Evolutionary conservation across 805 yeast species (phyloP).

Genomic region (Metschnikowia vanudenii): DNA sequence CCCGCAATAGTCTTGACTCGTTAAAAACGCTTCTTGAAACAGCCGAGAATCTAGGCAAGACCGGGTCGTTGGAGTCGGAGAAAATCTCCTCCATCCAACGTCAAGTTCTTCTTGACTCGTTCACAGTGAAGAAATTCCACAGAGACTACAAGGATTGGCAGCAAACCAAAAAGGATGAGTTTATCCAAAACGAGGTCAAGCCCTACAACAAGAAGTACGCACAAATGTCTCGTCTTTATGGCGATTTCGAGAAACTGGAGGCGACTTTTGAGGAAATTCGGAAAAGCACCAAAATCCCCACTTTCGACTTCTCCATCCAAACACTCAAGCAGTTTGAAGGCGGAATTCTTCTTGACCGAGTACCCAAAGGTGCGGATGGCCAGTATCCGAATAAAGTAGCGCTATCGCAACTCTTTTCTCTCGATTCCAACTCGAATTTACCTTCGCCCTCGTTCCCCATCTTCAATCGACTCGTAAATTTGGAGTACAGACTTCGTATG

Average conservation of each 20-base stretch:
- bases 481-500: conserved; percentile 34
- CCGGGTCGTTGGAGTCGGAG: neutral
- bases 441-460: conserved; percentile 30
- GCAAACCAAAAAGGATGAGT: conserved; percentile 16
- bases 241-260: conserved; percentile 23
- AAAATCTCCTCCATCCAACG: conserved; percentile 4
- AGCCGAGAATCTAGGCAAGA: conserved; percentile 1
- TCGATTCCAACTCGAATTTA: conserved; percentile 23
- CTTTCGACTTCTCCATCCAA: conserved; percentile 26
- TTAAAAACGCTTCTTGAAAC: conserved; percentile 6
- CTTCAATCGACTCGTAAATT: conserved; percentile 31
- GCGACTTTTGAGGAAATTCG: conserved; percentile 26
- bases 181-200: conserved; percentile 24
- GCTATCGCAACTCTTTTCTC: conserved; percentile 26
- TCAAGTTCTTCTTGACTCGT: conserved; percentile 31
- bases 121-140: conserved; percentile 32
- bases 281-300: conserved; percentile 27
- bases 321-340: conserved; percentile 29
- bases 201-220: conserved; percentile 33
- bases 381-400: conserved; percentile 5
- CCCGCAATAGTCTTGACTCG: conserved; percentile 10
- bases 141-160: conserved; percentile 32
- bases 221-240: conserved; percentile 29
- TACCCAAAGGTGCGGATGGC: conserved; percentile 15
- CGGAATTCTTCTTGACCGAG: conserved; percentile 19